Conservation (phyloP, 768 basidiomycete genomes). For the Leccinum olivaceopallidum region DNA sequence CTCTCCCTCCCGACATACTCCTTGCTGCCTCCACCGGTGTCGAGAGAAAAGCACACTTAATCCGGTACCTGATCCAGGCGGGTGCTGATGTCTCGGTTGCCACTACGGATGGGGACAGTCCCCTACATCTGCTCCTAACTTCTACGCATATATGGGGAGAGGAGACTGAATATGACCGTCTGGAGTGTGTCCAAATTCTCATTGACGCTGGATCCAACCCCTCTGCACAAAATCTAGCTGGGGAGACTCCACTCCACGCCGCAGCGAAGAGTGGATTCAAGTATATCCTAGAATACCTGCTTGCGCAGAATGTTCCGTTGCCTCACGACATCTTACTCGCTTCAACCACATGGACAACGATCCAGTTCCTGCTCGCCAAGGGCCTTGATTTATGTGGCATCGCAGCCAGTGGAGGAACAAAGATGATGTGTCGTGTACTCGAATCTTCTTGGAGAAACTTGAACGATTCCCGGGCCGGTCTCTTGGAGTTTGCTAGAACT, state of each 20-base stretch:
- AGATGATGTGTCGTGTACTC: not conserved
- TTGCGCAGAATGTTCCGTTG: not conserved
- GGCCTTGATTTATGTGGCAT: not conserved
- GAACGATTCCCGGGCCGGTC: no score
- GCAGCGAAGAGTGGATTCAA: not conserved
- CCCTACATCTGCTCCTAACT: not conserved
- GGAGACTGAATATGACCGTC: no score
- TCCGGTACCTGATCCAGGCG: not conserved
- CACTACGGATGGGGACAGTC: not conserved
- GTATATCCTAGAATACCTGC: not conserved
- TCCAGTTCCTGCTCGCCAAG: not conserved
- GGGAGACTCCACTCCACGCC: not conserved
- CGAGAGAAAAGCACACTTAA: not conserved
- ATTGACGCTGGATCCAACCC: conserved; percentile 5
- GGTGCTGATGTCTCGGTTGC: not conserved
- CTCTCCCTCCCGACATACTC: not conserved
- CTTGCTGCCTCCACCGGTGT: not conserved
- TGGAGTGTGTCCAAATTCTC: conserved; percentile 2
- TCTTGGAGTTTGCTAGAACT: not conserved
- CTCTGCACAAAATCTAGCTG: not conserved
- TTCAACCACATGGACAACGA: not conserved
- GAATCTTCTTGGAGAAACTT: no score
- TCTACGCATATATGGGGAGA: no score
- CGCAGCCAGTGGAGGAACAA: not conserved
- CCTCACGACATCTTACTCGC: not conserved